A percentile compares a stretch with the other conserved stretches of the same genome.
Evolutionary conservation across 2,329 filamentous ascomycete species (phyloP).

Genomic region (Sporothrix humicola): DNA sequence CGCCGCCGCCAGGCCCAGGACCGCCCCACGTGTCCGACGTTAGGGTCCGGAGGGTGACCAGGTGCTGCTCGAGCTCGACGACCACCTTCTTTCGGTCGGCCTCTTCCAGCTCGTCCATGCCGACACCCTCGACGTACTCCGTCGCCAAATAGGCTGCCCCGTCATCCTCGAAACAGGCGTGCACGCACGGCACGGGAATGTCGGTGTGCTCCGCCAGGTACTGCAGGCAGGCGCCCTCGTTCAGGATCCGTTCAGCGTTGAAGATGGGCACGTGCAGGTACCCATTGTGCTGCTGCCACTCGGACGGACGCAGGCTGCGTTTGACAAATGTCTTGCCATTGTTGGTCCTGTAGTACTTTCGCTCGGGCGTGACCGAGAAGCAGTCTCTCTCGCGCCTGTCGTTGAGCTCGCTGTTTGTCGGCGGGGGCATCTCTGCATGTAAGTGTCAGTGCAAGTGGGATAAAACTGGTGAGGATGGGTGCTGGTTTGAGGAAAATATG

Average conservation of each 20-base stretch:
- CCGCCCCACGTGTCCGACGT: conserved; percentile 38
- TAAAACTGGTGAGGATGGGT: too few species aligned
- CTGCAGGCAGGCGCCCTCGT: conserved; percentile 43
- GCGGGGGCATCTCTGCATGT: conserved; percentile 26
- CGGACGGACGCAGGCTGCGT: conserved; percentile 42
- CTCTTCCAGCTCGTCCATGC: conserved; percentile 42
- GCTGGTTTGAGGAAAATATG: too few species aligned
- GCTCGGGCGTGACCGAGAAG: conserved; percentile 31
- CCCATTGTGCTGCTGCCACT: conserved; percentile 41
- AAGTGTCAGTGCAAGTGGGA: too few species aligned
- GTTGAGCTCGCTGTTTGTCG: conserved; percentile 33
- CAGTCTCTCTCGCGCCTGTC: conserved; percentile 30
- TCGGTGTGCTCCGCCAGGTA: conserved; percentile 41
- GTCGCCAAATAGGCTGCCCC: conserved; percentile 44
- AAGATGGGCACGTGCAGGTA: conserved; percentile 43
- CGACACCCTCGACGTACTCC: conserved; percentile 43
- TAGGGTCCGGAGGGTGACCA: conserved; percentile 41
- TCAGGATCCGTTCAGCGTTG: conserved; percentile 42
- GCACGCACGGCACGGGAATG: conserved; percentile 42
- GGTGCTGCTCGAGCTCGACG: conserved; percentile 41
- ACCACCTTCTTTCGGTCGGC: conserved; percentile 41
- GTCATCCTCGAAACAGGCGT: conserved; percentile 44
- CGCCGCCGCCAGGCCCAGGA: not conserved
- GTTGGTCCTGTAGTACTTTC: conserved; percentile 32
- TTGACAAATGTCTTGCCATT: conserved; percentile 37